Base-by-base conservation (phyloP, 306 rosid genomes). In the Sindora glabra region DNA sequence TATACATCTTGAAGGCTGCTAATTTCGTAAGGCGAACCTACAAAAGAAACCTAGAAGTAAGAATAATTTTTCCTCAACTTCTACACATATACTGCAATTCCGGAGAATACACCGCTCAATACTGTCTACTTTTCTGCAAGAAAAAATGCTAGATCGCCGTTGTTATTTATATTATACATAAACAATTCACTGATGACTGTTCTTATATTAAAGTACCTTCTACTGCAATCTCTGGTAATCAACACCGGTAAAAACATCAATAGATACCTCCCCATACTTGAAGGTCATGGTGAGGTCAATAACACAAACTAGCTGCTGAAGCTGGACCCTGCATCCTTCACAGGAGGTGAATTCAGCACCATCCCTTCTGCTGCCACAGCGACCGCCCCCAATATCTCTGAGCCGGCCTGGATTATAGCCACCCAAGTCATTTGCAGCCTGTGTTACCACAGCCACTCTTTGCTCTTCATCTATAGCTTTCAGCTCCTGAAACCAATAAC, bases 401-500 rank as follows among this genome's bases (percentile, higher is more conserved):
- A 42, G 56, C 62, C 55, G 61, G 69, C 14, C 49, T 12, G 65
- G 55, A 67, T 59, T 67, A 59, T 37, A 50, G 48, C 38, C 62
- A 5, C 52, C 18, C 25, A 52, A 27, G 60, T 64, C 26, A 62
- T 77, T 65, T 10, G 70, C 46, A 22, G 62, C 48, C 70, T 30
- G 67, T 21, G 71, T 52, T 1, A 64, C 37, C 49, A 42, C 69
- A 1, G 66, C 37, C 49, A 42, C 69, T 36, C 55, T 62, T 50
- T 74, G 81, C 40, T 37, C 81, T 78, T 81, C 95, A 42, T 80
- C 67, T 53, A 75, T 68, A 42, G 81, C 65, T 66, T 75, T 86
- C 74, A 89, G 68, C 10, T 89, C 71, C 91, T 73, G 15, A 95
- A 86, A 30, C 96, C 96, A n/a, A 89, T 76, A 41, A 81, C 64